Evolutionary conservation across 1,139 yeast genomes (phyloP).

Genomic region (Yamadazyma oceani): DNA sequence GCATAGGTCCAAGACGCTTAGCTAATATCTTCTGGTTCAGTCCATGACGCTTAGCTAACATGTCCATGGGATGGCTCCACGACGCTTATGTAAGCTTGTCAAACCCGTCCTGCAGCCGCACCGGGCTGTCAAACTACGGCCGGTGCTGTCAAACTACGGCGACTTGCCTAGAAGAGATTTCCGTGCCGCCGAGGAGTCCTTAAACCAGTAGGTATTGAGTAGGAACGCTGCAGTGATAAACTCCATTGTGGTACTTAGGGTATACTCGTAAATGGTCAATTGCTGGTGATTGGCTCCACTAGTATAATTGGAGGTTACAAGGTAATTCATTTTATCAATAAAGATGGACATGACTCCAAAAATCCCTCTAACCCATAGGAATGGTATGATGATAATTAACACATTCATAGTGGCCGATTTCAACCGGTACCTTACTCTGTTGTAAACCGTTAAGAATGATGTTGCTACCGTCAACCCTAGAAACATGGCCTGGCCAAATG

Average conservation of each 20-base stretch:
- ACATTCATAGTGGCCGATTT: slow-evolving; percentile 12
- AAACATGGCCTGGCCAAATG: slow-evolving; percentile 34
- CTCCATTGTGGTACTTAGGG: slow-evolving; percentile 38
- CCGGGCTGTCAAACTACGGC: no score
- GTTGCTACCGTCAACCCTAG: slow-evolving; percentile 24
- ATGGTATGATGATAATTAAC: slow-evolving; percentile 14
- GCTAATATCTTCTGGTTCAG: no score
- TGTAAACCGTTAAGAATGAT: slow-evolving; percentile 19
- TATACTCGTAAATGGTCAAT: slow-evolving; percentile 34
- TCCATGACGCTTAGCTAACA: no score
- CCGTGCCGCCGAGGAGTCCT: no score
- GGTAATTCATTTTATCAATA: slow-evolving; percentile 16
- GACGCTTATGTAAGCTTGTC: no score
- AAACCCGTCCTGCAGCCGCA: no score
- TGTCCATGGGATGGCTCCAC: no score
- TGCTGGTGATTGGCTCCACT: slow-evolving; percentile 17
- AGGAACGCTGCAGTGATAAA: slow-evolving; percentile 24
- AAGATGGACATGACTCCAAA: slow-evolving; percentile 10
- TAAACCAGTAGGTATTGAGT: slow-evolving; percentile 5
- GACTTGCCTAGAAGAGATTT: no score
- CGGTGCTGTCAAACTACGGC: no score
- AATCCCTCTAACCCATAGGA: slow-evolving; percentile 10
- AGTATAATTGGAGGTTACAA: slow-evolving; percentile 27
- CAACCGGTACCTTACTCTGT: slow-evolving; percentile 22
- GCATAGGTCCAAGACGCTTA: no score